Conservation (phyloP, 768 basidiomycete genomes). For the Lactarius quietus region DNA sequence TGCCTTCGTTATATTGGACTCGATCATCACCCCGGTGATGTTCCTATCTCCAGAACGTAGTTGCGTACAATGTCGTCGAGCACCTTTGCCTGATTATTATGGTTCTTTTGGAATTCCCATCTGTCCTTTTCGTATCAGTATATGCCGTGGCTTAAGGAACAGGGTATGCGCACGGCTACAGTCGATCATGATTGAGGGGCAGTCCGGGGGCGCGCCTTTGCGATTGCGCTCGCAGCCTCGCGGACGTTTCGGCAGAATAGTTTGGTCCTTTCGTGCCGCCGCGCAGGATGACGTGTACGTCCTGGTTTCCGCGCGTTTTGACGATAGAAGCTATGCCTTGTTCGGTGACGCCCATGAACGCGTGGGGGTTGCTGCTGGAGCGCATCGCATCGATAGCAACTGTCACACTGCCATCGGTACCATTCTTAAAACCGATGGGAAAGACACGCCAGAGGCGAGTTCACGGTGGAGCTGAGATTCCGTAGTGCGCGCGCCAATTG, state of each 20-base stretch:
- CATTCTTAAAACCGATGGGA: conserved; percentile 99
- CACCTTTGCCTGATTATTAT: conserved; percentile 87
- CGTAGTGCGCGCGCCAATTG: conserved; percentile 96
- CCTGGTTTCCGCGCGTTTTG: conserved; percentile 59
- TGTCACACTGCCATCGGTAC: conserved; percentile 86
- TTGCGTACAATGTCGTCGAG: conserved; percentile 70
- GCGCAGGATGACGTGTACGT: conserved; percentile 95
- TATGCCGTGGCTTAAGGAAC: background rate
- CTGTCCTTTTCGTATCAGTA: conserved; percentile 36
- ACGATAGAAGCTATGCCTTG: conserved; percentile 93
- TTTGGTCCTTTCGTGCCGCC: conserved; percentile 93
- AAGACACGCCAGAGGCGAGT: conserved; percentile 92
- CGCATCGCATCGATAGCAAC: conserved; percentile 98
- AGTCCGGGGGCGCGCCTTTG: conserved; percentile 53
- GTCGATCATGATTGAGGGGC: conserved; percentile 83
- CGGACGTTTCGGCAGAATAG: conserved; percentile 70
- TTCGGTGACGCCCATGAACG: conserved; percentile 92
- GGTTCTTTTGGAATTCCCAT: conserved; percentile 97
- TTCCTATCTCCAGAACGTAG: conserved; percentile 61
- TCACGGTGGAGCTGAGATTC: conserved; percentile 97
- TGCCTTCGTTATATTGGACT: conserved; percentile 90
- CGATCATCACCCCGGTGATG: conserved; percentile 97
- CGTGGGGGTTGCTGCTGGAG: conserved; percentile 86
- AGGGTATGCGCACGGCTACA: conserved; percentile 42
- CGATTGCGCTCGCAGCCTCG: conserved; percentile 56